Conservation (phyloP, 2,329 filamentous ascomycete species). For the Neophaeococcomyces aloes region DNA sequence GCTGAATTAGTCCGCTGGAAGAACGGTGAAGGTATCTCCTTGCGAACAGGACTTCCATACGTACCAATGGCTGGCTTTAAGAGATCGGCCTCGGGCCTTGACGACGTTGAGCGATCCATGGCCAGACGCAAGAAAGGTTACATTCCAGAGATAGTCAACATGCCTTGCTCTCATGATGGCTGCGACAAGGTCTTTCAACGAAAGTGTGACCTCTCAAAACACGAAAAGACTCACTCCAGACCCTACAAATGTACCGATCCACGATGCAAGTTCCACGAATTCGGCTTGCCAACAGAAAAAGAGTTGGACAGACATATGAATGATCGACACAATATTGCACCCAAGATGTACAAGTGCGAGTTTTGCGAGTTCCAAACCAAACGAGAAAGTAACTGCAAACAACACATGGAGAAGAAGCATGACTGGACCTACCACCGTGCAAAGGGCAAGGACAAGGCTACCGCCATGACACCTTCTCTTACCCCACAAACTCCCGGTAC, state of each 20-base stretch:
- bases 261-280: slow-evolving; percentile 79
- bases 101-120: slow-evolving; percentile 83
- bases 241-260: slow-evolving; percentile 83
- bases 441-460: slow-evolving; percentile 70
- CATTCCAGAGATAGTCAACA: slow-evolving; percentile 69
- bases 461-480: slow-evolving; percentile 35
- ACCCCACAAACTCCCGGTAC: slow-evolving; percentile 51
- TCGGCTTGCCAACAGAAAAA: slow-evolving; percentile 95
- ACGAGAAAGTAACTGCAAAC: slow-evolving; percentile 92
- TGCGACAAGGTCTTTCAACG: slow-evolving; percentile 93
- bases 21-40: slow-evolving; percentile 68
- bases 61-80: slow-evolving; percentile 42
- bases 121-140: slow-evolving; percentile 91
- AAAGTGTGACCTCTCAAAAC: slow-evolving; percentile 94
- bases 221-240: slow-evolving; percentile 93
- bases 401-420: slow-evolving; percentile 97
- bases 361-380: slow-evolving; percentile 94
- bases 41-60: slow-evolving; percentile 59
- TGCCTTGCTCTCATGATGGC: slow-evolving; percentile 61
- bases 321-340: slow-evolving; percentile 79
- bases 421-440: slow-evolving; percentile 83
- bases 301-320: slow-evolving; percentile 93
- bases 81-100: slow-evolving; percentile 48
- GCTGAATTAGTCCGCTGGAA: slow-evolving; percentile 75
- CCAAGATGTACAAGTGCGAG: slow-evolving; percentile 71